Base-by-base conservation (phyloP, 2,329 filamentous ascomycete genomes). In the Verticillium longisporum region DNA sequence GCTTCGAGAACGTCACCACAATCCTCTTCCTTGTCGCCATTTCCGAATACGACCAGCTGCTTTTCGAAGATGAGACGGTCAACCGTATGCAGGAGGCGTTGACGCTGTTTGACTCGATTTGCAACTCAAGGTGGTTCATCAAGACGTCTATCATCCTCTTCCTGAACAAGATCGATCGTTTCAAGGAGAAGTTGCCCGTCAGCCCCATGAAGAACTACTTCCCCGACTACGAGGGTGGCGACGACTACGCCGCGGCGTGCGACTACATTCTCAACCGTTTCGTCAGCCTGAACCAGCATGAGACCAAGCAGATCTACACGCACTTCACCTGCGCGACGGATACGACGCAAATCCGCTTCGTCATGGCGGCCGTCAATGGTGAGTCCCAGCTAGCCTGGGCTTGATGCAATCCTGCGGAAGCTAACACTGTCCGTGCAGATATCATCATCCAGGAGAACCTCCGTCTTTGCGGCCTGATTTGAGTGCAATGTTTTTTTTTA, bases 401-500 rank as follows among this genome's bases (percentile, higher is more conserved):
- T 2, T 34, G 9, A 21, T n/a, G n/a, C 41, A 13, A 50, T 1
- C 5, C 18, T 34, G 2, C 11, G 6, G 31, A 45, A 14, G 21
- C 66, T 60, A 50, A 64, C 58, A 11, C 26, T 7, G 1, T 31
- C 34, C 34, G 11, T 58, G 2, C 68, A 97, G 95, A 99, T 80
- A 99, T 99, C 77, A 99, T 99, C 80, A 99, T 99, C 77, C 95
- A 99, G 82, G 95, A 98, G 80, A 99, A 99, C 80, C 87, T 99
- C 67, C 90, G 95, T 77, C 85, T 96, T 77, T 97, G 93, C 78
- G 94, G 94, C 84, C 83, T 98, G 76, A 97, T 98, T 85, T 97
- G 89, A 88, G 73, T 70, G 69, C 56, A 64, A 60, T 21, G 57
- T 55, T 70, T 66, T 71, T 66, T 68, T 72, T 70, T 71, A 66